A percentile compares a stretch with the other conserved stretches of the same genome.
Evolutionary conservation across 108 stramenopile genomes (phyloP).

Genomic region (Cyclotella cryptica): DNA sequence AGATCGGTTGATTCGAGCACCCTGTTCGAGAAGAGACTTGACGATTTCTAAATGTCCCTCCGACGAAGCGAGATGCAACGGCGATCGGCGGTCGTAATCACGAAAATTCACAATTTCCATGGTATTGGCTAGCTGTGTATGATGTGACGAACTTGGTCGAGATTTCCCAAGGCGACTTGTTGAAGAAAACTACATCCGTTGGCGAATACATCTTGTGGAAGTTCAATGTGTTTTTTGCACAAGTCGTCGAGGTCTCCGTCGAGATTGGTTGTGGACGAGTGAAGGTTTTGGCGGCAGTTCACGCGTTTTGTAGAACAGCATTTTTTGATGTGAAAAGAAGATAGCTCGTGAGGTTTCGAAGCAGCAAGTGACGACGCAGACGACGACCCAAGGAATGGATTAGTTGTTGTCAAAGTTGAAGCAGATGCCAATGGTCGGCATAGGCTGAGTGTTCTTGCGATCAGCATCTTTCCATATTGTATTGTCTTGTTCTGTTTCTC

Average conservation of each 20-base stretch:
- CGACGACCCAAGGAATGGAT: no score
- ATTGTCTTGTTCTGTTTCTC: background rate
- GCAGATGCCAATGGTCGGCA: background rate
- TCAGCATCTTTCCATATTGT: background rate
- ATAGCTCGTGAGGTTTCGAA: background rate
- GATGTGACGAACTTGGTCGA: constrained; percentile 16
- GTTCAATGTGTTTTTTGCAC: constrained; percentile 66
- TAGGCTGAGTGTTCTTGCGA: background rate
- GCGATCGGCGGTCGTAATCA: constrained; percentile 69
- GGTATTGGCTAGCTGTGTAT: background rate
- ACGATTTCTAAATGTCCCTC: constrained; percentile 67
- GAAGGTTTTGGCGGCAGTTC: background rate
- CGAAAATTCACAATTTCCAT: constrained; percentile 52
- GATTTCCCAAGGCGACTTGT: constrained; percentile 65
- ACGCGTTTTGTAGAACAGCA: background rate
- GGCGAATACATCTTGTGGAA: constrained; percentile 71
- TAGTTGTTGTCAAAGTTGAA: no score
- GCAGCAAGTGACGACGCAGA: no score
- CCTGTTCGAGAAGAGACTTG: constrained; percentile 31
- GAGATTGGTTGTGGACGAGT: background rate
- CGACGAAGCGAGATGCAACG: constrained; percentile 64
- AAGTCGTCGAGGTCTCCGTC: constrained; percentile 56
- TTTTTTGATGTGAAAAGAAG: background rate
- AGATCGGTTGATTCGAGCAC: constrained; percentile 53
- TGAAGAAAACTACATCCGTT: constrained; percentile 69